Percentiles rank a stretch among this genome's conserved stretches.
These are phyloP conservation scores for Polymyxa betae DNA, from an alignment of 208 protist species.

Conservation along the genomic window DNA sequence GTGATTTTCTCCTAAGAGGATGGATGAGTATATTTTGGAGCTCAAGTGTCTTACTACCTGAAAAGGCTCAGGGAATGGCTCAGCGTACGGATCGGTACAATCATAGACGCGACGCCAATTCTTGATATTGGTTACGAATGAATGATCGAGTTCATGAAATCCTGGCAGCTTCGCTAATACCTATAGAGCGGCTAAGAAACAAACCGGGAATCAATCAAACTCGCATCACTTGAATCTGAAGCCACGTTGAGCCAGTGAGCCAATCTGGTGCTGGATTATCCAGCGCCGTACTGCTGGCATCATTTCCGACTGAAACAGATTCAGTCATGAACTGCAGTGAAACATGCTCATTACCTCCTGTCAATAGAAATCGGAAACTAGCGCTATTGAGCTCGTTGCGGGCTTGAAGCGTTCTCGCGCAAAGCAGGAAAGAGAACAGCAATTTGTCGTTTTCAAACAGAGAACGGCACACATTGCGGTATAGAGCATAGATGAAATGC, in stretches of 20 bases:
- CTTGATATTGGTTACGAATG: not conserved
- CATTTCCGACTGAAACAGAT: constrained; percentile 6
- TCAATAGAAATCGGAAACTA: constrained; percentile 56
- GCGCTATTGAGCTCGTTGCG: not conserved
- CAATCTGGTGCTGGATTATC: constrained; percentile 29
- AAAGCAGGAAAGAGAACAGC: constrained; percentile 94
- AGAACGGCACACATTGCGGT: constrained; percentile 94
- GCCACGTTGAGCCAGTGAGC: not conserved
- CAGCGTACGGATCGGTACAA: not conserved
- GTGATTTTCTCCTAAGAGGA: not conserved
- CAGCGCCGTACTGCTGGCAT: not conserved
- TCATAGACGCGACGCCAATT: constrained; percentile 22
- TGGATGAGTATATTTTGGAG: too few relatives aligned
- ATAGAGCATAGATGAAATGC: constrained; percentile 94
- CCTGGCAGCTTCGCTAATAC: not conserved
- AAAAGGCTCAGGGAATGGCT: constrained; percentile 44
- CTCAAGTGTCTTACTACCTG: not conserved
- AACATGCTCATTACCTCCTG: constrained; percentile 49
- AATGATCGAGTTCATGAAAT: not conserved
- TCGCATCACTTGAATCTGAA: not conserved
- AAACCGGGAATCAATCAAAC: not conserved
- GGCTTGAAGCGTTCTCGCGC: constrained; percentile 80
- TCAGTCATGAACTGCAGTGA: not conserved
- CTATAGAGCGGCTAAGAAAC: not conserved
- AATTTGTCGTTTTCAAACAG: constrained; percentile 97